A percentile compares a stretch with the other conserved stretches of the same genome.
Conservation (phyloP, 2,329 filamentous ascomycete genomes). For the Trichoderma guizhouense region DNA sequence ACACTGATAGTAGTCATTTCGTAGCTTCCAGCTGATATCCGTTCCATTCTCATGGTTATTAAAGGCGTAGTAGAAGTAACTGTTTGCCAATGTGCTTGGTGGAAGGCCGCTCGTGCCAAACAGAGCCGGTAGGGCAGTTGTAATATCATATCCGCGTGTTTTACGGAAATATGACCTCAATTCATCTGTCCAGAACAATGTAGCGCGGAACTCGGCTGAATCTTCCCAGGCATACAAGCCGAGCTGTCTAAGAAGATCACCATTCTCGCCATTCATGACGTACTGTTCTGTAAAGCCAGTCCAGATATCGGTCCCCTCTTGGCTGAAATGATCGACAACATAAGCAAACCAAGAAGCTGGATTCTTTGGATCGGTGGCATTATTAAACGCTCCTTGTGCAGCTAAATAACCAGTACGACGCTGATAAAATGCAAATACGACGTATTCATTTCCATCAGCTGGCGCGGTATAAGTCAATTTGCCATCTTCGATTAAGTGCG, state of each 20-base stretch:
- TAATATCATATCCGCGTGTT: constrained; percentile 8
- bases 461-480: background rate
- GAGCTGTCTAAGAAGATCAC: background rate
- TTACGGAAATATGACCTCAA: background rate
- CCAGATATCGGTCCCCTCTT: constrained; percentile 4
- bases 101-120: constrained; percentile 2
- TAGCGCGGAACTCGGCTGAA: background rate
- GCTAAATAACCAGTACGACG: constrained; percentile 1
- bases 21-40: constrained; percentile 6
- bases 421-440: constrained; percentile 2
- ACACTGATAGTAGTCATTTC: constrained; percentile 9
- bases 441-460: background rate
- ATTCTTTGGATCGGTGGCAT: background rate
- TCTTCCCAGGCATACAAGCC: constrained; percentile 6
- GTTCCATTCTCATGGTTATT: background rate
- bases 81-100: background rate
- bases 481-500: background rate
- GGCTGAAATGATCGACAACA: background rate
- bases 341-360: constrained; percentile 12
- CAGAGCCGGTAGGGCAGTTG: background rate
- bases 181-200: background rate
- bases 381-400: constrained; percentile 2
- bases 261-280: constrained; percentile 1
- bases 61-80: constrained; percentile 7
- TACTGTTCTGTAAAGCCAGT: background rate